Base-by-base conservation (phyloP, 768 basidiomycete species). In the Boletellus ananas region DNA sequence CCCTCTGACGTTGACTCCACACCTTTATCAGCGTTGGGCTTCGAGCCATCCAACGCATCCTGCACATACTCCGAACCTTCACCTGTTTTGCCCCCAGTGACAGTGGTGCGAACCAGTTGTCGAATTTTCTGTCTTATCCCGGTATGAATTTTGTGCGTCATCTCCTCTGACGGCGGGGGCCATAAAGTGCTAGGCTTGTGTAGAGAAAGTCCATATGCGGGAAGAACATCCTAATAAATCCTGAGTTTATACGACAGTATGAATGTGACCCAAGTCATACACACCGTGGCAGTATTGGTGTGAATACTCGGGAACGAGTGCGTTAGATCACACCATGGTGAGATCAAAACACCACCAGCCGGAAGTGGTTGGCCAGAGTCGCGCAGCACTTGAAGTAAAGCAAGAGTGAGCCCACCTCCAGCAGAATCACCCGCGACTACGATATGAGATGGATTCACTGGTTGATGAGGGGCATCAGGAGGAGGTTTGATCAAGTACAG, bases 301-400 rank as follows among this genome's bases (percentile, higher is more conserved):
- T 90, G 79, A 40, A 94, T 79, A 58, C 89, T 92, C 0, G 92
- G 90, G 67, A 98, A 97, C 0, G 90, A 94, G 66, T 98, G 96
- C 0, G 91, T 94, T n/a, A 98, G 70, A 67, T 88, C 87, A 57
- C 79, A 88, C 90, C 95, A 97, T 0, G 96, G 96, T 23, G 90
- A 94, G 55, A 97, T 87, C 35, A 97, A 72, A 16, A 95, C 75
- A 1, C 84, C 93, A 7, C 93, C 96, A 3, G 93, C 90, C 4
- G 94, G 95, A 39, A 79, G 56, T 6, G 93, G 93, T 20, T 94
- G 72, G 3, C 81, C 84, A 1, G 79, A 70, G 66, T 99, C 96
- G 14, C 96, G 87, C 41, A 99, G 79, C 10, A 88, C 76, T 68
- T 94, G 90, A 4, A 99, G 76, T 25, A 96, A 74, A 4, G 93